These are phyloP conservation scores for Neonectria hederae DNA, from an alignment of 2,329 filamentous ascomycete species.

Conservation along the genomic window DNA sequence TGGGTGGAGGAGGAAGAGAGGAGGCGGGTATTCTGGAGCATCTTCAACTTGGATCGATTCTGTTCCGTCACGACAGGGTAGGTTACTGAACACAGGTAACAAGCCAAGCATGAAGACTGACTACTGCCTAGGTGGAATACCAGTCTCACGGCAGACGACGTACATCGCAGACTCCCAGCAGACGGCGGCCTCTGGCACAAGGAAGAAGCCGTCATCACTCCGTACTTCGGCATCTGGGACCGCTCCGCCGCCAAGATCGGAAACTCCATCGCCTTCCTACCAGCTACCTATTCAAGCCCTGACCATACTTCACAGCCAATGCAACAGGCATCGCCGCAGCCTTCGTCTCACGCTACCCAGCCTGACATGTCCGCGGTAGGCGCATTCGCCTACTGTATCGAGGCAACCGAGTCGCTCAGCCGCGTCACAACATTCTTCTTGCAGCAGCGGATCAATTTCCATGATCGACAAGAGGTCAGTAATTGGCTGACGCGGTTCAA, in stretches of 20 bases:
- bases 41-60: conserved; percentile 18
- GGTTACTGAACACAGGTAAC: not conserved
- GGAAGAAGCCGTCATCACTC: conserved; percentile 4
- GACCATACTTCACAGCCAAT: conserved; percentile 1
- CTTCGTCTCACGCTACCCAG: conserved; percentile 3
- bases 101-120: not conserved
- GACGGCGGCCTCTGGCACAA: conserved; percentile 17
- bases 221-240: conserved; percentile 21
- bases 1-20: conserved; percentile 19
- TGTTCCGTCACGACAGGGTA: conserved; percentile 22
- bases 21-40: conserved; percentile 19
- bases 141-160: conserved; percentile 12
- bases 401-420: conserved; percentile 55
- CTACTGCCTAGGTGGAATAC: conserved; percentile 12
- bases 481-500: conserved; percentile 53
- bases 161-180: conserved; percentile 10
- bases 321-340: conserved; percentile 9
- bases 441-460: conserved; percentile 50
- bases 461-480: conserved; percentile 48
- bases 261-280: conserved; percentile 18
- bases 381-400: conserved; percentile 53
- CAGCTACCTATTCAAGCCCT: not conserved
- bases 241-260: conserved; percentile 17
- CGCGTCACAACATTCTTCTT: conserved; percentile 54
- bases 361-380: conserved; percentile 16